phyloP scores from a whole-genome alignment of 495 filamentous ascomycete genomes.

The Penicillium manginii region DNA sequence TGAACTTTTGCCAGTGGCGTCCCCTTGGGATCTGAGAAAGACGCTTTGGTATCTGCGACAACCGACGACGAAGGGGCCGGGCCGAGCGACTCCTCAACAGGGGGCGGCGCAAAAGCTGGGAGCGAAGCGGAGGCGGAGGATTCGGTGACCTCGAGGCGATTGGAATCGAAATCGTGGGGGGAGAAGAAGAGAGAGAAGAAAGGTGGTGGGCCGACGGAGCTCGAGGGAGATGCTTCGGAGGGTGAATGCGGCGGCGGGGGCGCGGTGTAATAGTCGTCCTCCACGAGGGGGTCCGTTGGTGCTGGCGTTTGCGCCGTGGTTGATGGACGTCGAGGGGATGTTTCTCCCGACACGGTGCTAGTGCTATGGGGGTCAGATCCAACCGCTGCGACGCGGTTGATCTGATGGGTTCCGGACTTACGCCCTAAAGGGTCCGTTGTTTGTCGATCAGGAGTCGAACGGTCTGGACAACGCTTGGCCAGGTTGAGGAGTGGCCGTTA shows the following conservation, averaged over 20 bases:
- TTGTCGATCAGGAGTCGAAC: conserved; percentile 36
- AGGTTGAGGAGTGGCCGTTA: background rate
- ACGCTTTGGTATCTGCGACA: conserved; percentile 82
- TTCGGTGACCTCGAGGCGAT: conserved; percentile 57
- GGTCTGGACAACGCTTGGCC: conserved; percentile 10
- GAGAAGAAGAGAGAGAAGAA: conserved; percentile 66
- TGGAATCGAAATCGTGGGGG: conserved; percentile 48
- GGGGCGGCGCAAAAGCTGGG: conserved; percentile 58
- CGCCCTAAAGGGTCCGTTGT: conserved; percentile 23
- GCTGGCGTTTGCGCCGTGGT: conserved; percentile 61
- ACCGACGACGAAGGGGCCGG: conserved; percentile 56
- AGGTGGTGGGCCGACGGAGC: conserved; percentile 58
- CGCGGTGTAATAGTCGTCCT: conserved; percentile 56
- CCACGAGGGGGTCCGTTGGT: conserved; percentile 48
- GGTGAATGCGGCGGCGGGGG: conserved; percentile 66
- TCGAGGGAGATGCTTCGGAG: conserved; percentile 68
- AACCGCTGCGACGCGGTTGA: conserved; percentile 27
- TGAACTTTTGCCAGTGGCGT: conserved; percentile 65
- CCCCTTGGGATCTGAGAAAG: conserved; percentile 76
- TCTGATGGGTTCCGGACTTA: conserved; percentile 33
- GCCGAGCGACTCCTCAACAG: conserved; percentile 45
- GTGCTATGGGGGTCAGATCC: conserved; percentile 22
- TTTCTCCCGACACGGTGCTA: conserved; percentile 72
- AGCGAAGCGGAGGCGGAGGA: conserved; percentile 57
- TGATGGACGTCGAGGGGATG: conserved; percentile 65